Conservation (phyloP, 192 early-diverging fungal genomes). For the Coemansia guatemalensis region DNA sequence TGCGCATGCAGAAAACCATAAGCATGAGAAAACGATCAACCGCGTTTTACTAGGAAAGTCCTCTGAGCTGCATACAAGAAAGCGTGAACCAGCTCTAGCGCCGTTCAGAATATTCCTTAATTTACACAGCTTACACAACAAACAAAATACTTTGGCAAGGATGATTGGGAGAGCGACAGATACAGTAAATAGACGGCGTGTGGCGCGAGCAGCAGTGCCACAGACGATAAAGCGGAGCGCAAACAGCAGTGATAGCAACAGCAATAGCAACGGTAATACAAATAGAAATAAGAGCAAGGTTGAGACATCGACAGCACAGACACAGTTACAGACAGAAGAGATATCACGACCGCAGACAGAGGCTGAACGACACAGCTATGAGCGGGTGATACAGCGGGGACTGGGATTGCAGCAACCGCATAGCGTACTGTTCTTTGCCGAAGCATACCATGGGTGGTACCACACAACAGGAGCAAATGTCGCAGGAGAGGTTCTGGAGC, state of each 20-base stretch:
- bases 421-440: conserved; percentile 41
- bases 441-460: conserved; percentile 51
- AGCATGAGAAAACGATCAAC: not conserved
- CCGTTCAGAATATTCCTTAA: not conserved
- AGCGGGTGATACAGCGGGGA: conserved; percentile 42
- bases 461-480: conserved; percentile 23
- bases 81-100: not conserved
- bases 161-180: conserved; percentile 27
- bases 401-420: conserved; percentile 41
- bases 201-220: conserved; percentile 4
- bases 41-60: not conserved
- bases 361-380: conserved; percentile 30
- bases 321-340: not conserved
- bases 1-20: not conserved
- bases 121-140: conserved; percentile 3
- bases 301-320: conserved; percentile 3
- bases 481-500: conserved; percentile 38
- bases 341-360: conserved; percentile 37
- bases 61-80: not conserved
- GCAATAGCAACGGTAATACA: not conserved
- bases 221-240: not conserved
- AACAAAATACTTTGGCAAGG: not conserved
- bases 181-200: conserved; percentile 18
- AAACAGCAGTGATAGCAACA: conserved; percentile 6
- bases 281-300: not conserved